Conservation (phyloP, 768 basidiomycete species). For the Pleurotus eryngii region DNA sequence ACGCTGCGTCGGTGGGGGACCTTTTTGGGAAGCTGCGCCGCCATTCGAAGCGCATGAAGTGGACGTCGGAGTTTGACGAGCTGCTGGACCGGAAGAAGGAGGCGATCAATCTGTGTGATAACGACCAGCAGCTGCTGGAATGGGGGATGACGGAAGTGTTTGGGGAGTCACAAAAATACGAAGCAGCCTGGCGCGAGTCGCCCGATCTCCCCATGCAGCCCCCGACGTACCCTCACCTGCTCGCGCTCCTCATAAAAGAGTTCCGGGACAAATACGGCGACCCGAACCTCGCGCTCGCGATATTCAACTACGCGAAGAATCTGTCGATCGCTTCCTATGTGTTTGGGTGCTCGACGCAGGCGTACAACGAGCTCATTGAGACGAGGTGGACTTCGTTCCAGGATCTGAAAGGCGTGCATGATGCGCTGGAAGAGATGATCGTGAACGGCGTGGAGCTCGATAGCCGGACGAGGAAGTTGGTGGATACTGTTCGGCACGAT, state of each 20-base stretch:
- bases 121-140: conserved; percentile 65
- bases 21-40: conserved; percentile 55
- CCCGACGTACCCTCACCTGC: conserved; percentile 67
- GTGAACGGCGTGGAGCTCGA: conserved; percentile 74
- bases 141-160: conserved; percentile 77
- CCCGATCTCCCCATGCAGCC: conserved; percentile 42
- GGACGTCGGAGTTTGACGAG: conserved; percentile 50
- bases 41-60: conserved; percentile 45
- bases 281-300: conserved; percentile 75
- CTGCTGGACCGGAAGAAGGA: conserved; percentile 69
- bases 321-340: conserved; percentile 81
- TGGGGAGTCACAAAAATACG: conserved; percentile 48
- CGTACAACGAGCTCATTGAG: conserved; percentile 84
- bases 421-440: conserved; percentile 77
- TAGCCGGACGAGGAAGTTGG: conserved; percentile 52
- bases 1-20: conserved; percentile 27
- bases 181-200: conserved; percentile 39
- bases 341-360: conserved; percentile 82
- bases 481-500: conserved; percentile 62
- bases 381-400: conserved; percentile 84
- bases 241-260: conserved; percentile 73
- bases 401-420: conserved; percentile 74
- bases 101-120: conserved; percentile 65
- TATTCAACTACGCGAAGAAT: conserved; percentile 78
- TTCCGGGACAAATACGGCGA: conserved; percentile 78